phyloP scores from a whole-genome alignment of 2,329 filamentous ascomycete species.

The Neobulgaria alba region DNA sequence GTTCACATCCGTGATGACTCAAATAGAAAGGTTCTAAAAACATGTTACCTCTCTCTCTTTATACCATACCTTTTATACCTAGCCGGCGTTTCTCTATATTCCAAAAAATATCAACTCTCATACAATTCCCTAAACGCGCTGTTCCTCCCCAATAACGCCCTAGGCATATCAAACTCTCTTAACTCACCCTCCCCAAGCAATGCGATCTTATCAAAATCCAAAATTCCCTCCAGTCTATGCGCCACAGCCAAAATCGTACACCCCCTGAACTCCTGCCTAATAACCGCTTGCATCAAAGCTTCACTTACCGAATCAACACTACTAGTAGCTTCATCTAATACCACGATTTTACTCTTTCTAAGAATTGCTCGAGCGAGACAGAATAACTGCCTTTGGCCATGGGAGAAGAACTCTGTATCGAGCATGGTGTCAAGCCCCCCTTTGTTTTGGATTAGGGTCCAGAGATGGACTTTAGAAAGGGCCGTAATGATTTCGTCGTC shows the following conservation, averaged over 20 bases:
- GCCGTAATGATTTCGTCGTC: neutral
- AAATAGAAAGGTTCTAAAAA: too few relatives aligned
- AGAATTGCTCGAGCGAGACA: conserved; percentile 40
- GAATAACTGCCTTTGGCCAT: conserved; percentile 42
- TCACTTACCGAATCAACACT: conserved; percentile 52
- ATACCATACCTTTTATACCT: too few relatives aligned
- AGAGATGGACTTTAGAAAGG: conserved; percentile 15
- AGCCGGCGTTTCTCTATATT: too few relatives aligned
- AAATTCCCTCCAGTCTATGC: conserved; percentile 35
- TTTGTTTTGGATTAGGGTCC: conserved; percentile 11
- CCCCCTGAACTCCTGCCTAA: conserved; percentile 42
- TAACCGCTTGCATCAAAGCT: conserved; percentile 44
- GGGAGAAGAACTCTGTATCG: conserved; percentile 54
- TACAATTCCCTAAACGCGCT: conserved; percentile 6
- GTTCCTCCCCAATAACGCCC: neutral
- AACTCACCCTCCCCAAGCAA: conserved; percentile 47
- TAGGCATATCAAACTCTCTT: conserved; percentile 46
- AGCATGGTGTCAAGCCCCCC: conserved; percentile 29
- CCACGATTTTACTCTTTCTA: conserved; percentile 31
- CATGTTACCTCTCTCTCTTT: too few relatives aligned
- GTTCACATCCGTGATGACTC: too few relatives aligned
- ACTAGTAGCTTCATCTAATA: conserved; percentile 37
- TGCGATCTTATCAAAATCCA: conserved; percentile 39
- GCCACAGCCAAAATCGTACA: conserved; percentile 43
- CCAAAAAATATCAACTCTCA: conserved; percentile 1